Evolutionary conservation across 768 basidiomycete genomes (phyloP).

Genomic region (Mycena chlorophos): DNA sequence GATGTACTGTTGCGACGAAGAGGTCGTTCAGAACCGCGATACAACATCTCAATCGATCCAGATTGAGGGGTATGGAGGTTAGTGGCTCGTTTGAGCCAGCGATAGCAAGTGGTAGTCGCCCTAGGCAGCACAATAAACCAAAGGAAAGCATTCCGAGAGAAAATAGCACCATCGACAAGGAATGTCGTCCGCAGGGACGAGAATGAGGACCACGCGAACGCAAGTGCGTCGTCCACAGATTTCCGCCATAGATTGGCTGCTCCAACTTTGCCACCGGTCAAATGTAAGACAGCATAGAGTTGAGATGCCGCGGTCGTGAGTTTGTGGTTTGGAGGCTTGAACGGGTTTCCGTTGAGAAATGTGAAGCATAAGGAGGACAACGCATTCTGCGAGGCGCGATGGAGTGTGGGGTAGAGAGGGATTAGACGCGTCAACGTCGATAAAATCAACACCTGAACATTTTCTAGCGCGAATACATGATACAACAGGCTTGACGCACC

Average conservation of each 20-base stretch:
- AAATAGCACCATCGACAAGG: conserved; percentile 42
- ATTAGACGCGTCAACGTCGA: conserved; percentile 57
- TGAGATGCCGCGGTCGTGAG: conserved; percentile 51
- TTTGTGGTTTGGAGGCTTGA: conserved; percentile 38
- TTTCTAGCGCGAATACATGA: neutral
- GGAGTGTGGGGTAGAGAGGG: conserved; percentile 65
- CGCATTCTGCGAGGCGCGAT: conserved; percentile 53
- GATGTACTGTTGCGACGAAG: conserved; percentile 49
- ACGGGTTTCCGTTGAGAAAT: conserved; percentile 55
- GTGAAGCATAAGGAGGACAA: conserved; percentile 56
- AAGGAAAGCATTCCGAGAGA: neutral
- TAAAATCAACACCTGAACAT: conserved; percentile 44
- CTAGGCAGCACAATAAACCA: neutral
- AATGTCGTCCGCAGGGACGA: conserved; percentile 61
- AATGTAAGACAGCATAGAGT: conserved; percentile 63
- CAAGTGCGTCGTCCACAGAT: conserved; percentile 67
- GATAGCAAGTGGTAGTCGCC: conserved; percentile 13
- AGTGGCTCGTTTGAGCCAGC: conserved; percentile 41
- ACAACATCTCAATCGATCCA: conserved; percentile 62
- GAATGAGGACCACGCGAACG: conserved; percentile 66
- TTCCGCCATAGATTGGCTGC: conserved; percentile 73
- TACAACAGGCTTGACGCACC: conserved; percentile 37
- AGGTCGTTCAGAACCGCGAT: conserved; percentile 53
- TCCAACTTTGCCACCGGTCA: conserved; percentile 79
- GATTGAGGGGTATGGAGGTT: conserved; percentile 50